A percentile compares a stretch with the other conserved stretches of the same genome.
phyloP scores from a whole-genome alignment of 2,329 filamentous ascomycete genomes.

The Colletotrichum eremochloae region DNA sequence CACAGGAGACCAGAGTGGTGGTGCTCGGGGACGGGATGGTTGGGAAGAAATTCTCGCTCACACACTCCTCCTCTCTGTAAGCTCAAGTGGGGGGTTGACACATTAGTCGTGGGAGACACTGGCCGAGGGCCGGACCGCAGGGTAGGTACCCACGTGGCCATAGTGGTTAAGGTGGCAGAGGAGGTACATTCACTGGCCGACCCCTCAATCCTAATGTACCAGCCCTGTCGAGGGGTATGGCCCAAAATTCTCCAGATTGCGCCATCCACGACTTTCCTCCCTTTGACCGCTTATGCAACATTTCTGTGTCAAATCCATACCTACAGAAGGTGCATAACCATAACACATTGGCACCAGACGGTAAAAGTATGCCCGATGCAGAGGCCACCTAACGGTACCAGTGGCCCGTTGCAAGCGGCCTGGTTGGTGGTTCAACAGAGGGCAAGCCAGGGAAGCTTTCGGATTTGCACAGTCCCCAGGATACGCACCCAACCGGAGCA shows the following conservation, averaged over 20 bases:
- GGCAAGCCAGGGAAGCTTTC: not conserved
- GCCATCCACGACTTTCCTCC: slow-evolving; percentile 35
- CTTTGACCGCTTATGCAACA: slow-evolving; percentile 40
- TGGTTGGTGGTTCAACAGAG: slow-evolving; percentile 14
- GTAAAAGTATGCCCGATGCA: not conserved
- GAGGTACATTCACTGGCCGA: slow-evolving; percentile 28
- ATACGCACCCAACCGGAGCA: slow-evolving; percentile 21
- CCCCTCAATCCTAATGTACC: slow-evolving; percentile 40
- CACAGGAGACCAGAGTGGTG: slow-evolving; percentile 25
- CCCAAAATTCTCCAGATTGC: slow-evolving; percentile 42
- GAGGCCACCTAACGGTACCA: slow-evolving; percentile 28
- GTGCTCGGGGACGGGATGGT: slow-evolving; percentile 30
- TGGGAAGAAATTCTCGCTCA: slow-evolving; percentile 36
- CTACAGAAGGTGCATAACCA: not conserved
- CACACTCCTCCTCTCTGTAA: slow-evolving; percentile 22
- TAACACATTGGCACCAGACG: not conserved
- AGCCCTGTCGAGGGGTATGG: slow-evolving; percentile 34
- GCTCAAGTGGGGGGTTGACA: slow-evolving; percentile 39
- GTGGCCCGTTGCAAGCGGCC: slow-evolving; percentile 5
- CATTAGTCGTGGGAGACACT: slow-evolving; percentile 37
- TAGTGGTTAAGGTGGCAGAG: not conserved
- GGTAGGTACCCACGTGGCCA: slow-evolving; percentile 9
- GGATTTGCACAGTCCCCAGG: slow-evolving; percentile 35
- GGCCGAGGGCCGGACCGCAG: slow-evolving; percentile 33
- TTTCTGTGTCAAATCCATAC: slow-evolving; percentile 8